phyloP scores from a whole-genome alignment of 192 early-diverging fungal genomes.

The Coemansia sp. region DNA sequence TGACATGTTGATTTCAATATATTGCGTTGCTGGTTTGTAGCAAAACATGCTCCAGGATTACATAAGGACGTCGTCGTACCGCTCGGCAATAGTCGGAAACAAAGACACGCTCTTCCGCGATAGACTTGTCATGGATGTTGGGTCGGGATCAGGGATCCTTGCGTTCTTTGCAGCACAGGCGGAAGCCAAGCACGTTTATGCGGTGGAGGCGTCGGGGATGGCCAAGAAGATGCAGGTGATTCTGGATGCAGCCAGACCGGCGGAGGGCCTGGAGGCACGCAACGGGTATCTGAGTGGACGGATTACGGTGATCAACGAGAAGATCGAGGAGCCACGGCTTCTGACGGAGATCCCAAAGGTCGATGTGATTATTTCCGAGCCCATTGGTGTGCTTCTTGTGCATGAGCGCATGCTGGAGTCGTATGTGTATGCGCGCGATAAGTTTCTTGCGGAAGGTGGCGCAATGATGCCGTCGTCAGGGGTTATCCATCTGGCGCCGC shows the following conservation, averaged over 20 bases:
- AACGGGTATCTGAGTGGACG: conserved; percentile 82
- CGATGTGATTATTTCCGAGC: conserved; percentile 95
- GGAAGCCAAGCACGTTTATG: conserved; percentile 90
- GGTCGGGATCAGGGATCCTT: conserved; percentile 92
- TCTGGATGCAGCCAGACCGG: conserved; percentile 60
- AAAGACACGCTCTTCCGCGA: conserved; percentile 70
- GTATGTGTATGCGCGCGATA: conserved; percentile 63
- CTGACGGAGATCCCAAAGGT: conserved; percentile 67
- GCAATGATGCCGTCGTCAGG: conserved; percentile 89
- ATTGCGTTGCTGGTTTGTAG: conserved; percentile 44
- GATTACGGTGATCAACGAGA: conserved; percentile 80
- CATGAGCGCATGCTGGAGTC: conserved; percentile 92
- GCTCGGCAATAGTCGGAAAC: conserved; percentile 87
- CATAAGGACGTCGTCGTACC: conserved; percentile 92
- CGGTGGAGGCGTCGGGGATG: conserved; percentile 96
- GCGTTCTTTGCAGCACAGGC: conserved; percentile 95
- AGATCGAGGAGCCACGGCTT: conserved; percentile 81
- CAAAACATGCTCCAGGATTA: conserved; percentile 98
- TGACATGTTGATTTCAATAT: neutral
- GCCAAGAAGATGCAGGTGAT: conserved; percentile 86
- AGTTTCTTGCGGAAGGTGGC: conserved; percentile 90
- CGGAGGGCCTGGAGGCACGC: conserved; percentile 35
- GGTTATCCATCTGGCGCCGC: conserved; percentile 86
- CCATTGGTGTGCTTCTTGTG: conserved; percentile 94
- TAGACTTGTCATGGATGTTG: conserved; percentile 90